phyloP scores from a whole-genome alignment of 2,329 filamentous ascomycete species.

The Pestalotiopsis sp. region DNA sequence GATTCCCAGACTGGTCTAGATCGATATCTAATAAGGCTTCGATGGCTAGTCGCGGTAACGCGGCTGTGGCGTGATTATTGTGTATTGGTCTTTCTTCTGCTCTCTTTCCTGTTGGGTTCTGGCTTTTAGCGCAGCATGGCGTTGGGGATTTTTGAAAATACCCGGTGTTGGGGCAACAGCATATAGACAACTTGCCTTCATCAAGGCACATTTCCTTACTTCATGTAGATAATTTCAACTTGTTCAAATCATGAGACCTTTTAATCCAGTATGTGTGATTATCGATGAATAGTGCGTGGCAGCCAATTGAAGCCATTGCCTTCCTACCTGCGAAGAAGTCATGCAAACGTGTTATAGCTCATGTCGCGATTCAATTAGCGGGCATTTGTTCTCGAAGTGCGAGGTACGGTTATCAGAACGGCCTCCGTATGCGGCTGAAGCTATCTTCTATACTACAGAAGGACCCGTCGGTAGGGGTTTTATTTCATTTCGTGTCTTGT shows the following conservation, averaged over 20 bases:
- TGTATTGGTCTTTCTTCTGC: background rate
- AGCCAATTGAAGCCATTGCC: no score
- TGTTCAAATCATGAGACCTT: background rate
- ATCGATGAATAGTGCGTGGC: background rate
- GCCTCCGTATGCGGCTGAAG: background rate
- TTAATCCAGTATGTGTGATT: background rate
- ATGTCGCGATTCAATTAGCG: background rate
- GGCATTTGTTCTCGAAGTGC: background rate
- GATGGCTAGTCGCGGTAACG: background rate
- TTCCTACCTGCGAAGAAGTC: background rate
- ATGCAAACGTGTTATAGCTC: background rate
- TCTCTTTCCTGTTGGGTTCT: background rate
- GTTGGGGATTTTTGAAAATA: constrained; percentile 1
- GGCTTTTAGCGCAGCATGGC: background rate
- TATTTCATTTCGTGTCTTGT: background rate
- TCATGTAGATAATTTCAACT: constrained; percentile 4
- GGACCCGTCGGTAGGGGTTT: background rate
- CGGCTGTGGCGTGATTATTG: background rate
- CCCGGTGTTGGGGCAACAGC: constrained; percentile 4
- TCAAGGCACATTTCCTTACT: constrained; percentile 1
- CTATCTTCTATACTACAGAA: background rate
- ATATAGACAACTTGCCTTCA: background rate
- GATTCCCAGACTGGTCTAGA: background rate
- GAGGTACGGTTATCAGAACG: background rate
- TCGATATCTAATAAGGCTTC: background rate